Evolutionary conservation across 805 yeast genomes (phyloP).

Genomic region (Yamadazyma endophytica): DNA sequence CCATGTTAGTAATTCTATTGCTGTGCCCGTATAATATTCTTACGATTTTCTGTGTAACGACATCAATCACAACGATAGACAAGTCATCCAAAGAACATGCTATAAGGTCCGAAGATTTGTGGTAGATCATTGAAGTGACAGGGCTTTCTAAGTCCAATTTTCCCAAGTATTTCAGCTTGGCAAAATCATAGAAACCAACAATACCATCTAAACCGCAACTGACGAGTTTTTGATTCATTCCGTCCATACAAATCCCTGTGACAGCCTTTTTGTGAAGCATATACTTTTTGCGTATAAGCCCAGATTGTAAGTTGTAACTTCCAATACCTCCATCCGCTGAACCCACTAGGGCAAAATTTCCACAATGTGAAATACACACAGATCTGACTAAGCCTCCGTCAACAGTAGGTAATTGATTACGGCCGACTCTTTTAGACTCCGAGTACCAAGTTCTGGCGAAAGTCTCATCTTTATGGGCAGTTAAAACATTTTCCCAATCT

Average conservation of each 20-base stretch:
- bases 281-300: slow-evolving; percentile 68
- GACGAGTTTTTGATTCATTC: slow-evolving; percentile 84
- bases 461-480: slow-evolving; percentile 79
- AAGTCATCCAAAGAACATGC: slow-evolving; percentile 87
- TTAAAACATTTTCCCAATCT: slow-evolving; percentile 90
- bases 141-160: slow-evolving; percentile 71
- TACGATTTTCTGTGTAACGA: slow-evolving; percentile 73
- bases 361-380: slow-evolving; percentile 85
- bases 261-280: slow-evolving; percentile 72
- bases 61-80: slow-evolving; percentile 78
- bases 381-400: slow-evolving; percentile 74
- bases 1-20: slow-evolving; percentile 81
- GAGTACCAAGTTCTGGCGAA: slow-evolving; percentile 93
- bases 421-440: slow-evolving; percentile 73
- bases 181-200: slow-evolving; percentile 83
- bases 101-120: slow-evolving; percentile 75
- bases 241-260: slow-evolving; percentile 85
- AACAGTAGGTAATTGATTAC: slow-evolving; percentile 63
- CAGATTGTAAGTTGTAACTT: slow-evolving; percentile 88
- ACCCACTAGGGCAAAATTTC: slow-evolving; percentile 91
- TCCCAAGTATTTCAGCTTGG: slow-evolving; percentile 62
- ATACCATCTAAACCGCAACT: slow-evolving; percentile 86
- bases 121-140: slow-evolving; percentile 71
- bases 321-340: slow-evolving; percentile 82
- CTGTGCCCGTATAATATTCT: slow-evolving; percentile 88